Base-by-base conservation (phyloP, 2,329 filamentous ascomycete species). In the Colletotrichum plurivorum region DNA sequence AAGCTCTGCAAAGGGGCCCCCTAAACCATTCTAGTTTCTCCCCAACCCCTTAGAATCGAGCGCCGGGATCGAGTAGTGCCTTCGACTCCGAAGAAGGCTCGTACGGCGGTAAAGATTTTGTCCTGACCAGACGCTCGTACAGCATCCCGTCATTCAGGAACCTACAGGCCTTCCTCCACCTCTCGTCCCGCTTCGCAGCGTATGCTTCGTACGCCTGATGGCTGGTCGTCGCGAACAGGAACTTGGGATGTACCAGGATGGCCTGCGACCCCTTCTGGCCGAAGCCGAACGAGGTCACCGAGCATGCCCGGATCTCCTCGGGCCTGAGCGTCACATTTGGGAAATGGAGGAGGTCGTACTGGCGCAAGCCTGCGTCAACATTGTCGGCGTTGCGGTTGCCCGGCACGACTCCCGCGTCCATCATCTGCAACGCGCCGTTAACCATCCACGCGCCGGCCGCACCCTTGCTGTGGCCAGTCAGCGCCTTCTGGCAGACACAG, bases 251-350 rank as follows among this genome's bases (percentile, higher is more conserved):
- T 0, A 83, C 78, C 0, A 78, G 75, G 13, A 84, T 71, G 1
- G 74, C 78, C 58, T 81, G 74, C 0, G 76, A 81, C 5, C 81
- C 80, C 69, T 84, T 84, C 71, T 84, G 82, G 1, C 81, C 81
- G 67, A 84, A 84, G 0, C 82, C 82, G 60, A 85, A 85, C 1
- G 78, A 81, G 3, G 78, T 83, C 18, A 83, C 71, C 22, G 75
- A 76, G 57, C 80, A 79, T 2, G 82, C 81, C 41, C 79, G 80
- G 5, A 80, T 52, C 4, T 72, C 73, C 0, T 67, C 48, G 4
- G 57, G 67, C n/a, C 69, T 68, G 1, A 80, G 71, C 1, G 71
- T 71, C 6, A 73, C 45, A 54, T 71, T 73, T 0, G 79, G 80
- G 57, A 78, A 83, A 1, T 76, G 73, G 3, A 83, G 73, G 39